Base-by-base conservation (phyloP, 805 yeast genomes). In the Metschnikowia kunwiensis region DNA sequence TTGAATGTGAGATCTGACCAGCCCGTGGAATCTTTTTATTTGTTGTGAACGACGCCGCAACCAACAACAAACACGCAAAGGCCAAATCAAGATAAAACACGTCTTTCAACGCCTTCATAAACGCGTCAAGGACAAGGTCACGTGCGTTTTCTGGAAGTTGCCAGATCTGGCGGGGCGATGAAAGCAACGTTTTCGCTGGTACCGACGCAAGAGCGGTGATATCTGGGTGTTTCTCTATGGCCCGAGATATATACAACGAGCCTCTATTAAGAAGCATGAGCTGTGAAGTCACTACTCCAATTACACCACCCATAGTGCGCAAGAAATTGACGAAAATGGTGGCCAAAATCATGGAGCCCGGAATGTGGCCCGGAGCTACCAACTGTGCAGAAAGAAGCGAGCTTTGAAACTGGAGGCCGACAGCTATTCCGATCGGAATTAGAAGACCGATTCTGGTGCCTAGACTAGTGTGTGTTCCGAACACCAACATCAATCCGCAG, bases 321-420 rank as follows among this genome's bases (percentile, higher is more conserved):
- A 50, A 38, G 36, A 64, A 65, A 36, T 61, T 63, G 33, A 61
- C 41, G 30, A 63, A 59, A 19, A 63, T 52, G 1, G 70, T 63
- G 8, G 55, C 55, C 34, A 58, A 36, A 33, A 65, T 65, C 45
- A 64, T 49, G 5, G 67, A 56, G 1, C 70, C 70, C 2, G 60
- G 60, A 15, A 63, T 43, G 34, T 58, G 43, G 5, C 53, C 54
- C 0, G 72, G 70, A 1, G 70, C 67, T 34, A 50, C 49, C 31
- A 65, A 38, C 39, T 65, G 72, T 7, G 65, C 59, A 7, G 66
- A 50, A n/a, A 65, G 42, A 17, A 64, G 36, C 1, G 66, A 47
- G 38, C 61, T 51, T 40, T 65, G 72, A 43, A 65, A 64, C 40
- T 54, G 65, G 27, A 63, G 42, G 0, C 72, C 70, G 15, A 58